Conservation (phyloP, 225 moss, liverwort and hornwort genomes). For the Pseudisothecium myosuroides region DNA sequence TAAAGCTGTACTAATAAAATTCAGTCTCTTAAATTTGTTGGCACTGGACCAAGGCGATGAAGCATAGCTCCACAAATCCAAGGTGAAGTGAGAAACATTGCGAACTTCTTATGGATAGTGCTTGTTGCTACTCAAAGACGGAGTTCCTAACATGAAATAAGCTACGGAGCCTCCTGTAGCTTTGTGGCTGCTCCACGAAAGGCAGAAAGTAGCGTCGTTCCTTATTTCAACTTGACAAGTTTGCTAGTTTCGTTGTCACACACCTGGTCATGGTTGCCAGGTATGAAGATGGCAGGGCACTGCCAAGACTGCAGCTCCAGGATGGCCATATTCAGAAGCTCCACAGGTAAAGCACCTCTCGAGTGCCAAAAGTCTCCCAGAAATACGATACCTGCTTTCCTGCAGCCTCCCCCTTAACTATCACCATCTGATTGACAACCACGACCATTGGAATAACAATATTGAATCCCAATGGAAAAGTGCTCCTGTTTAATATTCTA, state of each 20-base stretch:
- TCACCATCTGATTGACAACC: conserved; percentile 4
- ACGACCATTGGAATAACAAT: neutral
- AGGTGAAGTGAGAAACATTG: neutral
- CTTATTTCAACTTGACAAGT: neutral
- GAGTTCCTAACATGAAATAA: neutral
- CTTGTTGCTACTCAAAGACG: neutral
- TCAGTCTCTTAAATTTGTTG: neutral
- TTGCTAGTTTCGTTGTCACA: neutral
- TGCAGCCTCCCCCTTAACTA: conserved; percentile 14
- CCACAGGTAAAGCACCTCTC: conserved; percentile 89
- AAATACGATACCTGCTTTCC: conserved; percentile 93
- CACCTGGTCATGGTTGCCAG: conserved; percentile 99
- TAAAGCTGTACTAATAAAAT: neutral
- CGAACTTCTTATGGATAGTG: neutral
- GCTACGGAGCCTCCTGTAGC: neutral
- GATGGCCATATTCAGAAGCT: conserved; percentile 78
- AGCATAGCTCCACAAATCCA: neutral
- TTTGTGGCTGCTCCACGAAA: neutral
- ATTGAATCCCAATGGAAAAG: neutral
- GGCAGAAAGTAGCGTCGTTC: neutral
- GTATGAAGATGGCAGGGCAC: conserved; percentile 88
- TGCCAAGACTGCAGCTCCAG: conserved; percentile 72
- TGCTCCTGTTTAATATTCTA: neutral
- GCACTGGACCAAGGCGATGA: neutral
- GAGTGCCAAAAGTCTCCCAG: conserved; percentile 98